These are phyloP conservation scores for Colletotrichum aenigma DNA, from an alignment of 2,329 filamentous ascomycete genomes.

Conservation along the genomic window DNA sequence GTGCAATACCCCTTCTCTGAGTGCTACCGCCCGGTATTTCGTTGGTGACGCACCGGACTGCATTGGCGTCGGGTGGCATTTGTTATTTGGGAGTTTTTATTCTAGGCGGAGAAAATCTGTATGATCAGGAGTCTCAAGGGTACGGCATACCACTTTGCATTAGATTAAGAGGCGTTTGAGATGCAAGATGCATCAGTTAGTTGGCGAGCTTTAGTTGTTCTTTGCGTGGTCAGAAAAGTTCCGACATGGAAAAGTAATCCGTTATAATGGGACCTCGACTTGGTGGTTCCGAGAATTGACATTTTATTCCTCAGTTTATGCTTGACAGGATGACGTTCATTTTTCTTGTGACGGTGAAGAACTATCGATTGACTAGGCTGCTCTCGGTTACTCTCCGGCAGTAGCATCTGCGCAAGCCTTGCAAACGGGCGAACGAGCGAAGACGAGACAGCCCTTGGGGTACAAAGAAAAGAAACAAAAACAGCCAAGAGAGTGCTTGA, in stretches of 20 bases:
- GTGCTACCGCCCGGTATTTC: neutral
- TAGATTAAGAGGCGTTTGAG: conserved; percentile 16
- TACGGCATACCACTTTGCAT: conserved; percentile 18
- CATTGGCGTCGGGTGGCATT: neutral
- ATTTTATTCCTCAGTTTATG: neutral
- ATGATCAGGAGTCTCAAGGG: neutral
- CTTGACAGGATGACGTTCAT: neutral
- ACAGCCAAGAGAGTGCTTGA: neutral
- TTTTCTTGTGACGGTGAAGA: neutral
- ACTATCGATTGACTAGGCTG: neutral
- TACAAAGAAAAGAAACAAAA: neutral
- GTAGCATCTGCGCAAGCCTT: neutral
- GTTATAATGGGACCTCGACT: neutral
- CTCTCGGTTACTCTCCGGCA: neutral
- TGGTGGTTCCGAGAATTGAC: neutral
- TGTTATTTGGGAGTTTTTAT: neutral
- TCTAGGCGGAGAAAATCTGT: neutral
- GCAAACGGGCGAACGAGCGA: neutral
- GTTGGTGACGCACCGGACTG: neutral
- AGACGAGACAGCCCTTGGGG: neutral
- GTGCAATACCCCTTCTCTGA: neutral
- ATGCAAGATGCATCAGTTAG: neutral
- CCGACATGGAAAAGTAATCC: neutral
- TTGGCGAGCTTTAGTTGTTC: neutral
- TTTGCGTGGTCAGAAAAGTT: neutral